These are phyloP conservation scores for Prunus fruticosa DNA, from an alignment of 306 rosid genomes.

Conservation along the genomic window DNA sequence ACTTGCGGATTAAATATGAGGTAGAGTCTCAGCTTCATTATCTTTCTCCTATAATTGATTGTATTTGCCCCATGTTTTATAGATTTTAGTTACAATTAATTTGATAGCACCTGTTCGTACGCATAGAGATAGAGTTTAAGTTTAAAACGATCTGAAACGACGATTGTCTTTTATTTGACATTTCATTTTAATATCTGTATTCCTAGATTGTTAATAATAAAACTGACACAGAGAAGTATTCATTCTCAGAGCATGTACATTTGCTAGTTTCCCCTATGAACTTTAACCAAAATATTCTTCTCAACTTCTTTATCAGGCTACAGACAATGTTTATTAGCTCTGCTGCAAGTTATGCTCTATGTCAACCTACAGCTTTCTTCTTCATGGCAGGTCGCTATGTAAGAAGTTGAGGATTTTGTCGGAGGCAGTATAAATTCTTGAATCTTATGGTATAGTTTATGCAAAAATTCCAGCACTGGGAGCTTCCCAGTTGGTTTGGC, in stretches of 20 bases:
- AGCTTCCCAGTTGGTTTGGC: background rate
- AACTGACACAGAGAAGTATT: background rate
- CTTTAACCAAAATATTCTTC: background rate
- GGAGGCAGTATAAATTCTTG: background rate
- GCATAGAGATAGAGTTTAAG: background rate
- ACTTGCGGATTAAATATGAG: constrained; percentile 6
- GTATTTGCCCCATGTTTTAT: background rate
- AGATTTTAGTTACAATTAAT: background rate
- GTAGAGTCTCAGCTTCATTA: constrained; percentile 9
- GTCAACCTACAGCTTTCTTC: background rate
- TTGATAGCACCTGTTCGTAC: background rate
- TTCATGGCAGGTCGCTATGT: background rate
- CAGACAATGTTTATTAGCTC: background rate
- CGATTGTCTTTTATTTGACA: background rate
- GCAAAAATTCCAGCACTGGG: background rate
- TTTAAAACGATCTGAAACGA: background rate
- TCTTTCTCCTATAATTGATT: background rate
- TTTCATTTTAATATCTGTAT: background rate
- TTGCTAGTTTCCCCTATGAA: background rate
- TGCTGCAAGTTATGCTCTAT: background rate
- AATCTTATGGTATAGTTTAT: background rate
- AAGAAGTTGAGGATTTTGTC: background rate
- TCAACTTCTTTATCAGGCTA: background rate
- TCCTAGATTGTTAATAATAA: background rate
- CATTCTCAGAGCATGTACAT: background rate